Evolutionary conservation across 2,329 filamentous ascomycete genomes (phyloP), one percentile per base, ranked within the genome.

Genomic region (Aureobasidium sp.): DNA sequence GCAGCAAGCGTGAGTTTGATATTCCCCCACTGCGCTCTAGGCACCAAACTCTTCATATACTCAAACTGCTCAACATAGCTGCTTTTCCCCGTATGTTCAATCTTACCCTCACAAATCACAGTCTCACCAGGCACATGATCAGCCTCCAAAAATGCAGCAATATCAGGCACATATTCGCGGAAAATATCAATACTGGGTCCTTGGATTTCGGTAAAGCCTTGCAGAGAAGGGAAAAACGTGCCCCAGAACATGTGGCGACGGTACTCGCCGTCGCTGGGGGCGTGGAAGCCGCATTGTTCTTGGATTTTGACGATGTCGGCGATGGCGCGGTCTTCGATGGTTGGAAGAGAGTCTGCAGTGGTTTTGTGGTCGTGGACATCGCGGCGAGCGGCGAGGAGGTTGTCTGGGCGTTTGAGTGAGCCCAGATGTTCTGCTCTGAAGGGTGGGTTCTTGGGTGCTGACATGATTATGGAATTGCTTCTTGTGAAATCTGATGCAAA

Each of bases 181-280:
- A 82, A 86, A 65, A 83, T 81, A 45, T 79, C 77, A 2, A 75
- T 65, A 49, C 78, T 75, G 37, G 71, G 74, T 61, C 78, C 77
- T 44, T 71, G 70, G 53, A 84, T 75, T 69, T 82, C 79, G 22
- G 70, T 70, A 74, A 84, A 84, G 37, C 81, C 81, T 58, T 81
- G 77, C 17, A 83, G 74, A 17, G 77, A 78, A 47, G 80, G 77
- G 72, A 81, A 82, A 70, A 83, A 83, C 19, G 77, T 77, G 45
- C 81, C 81, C 79, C 80, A 82, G 72, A 83, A 83, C 79, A 82
- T 74, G 66, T 75, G 77, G 47, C 65, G 64, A 17, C 70, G 65
- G 67, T 87, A 89, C 72, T 89, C 86, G 68, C 87, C 86, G 64
- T 86, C 85, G 0, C 84, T 85, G 47, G 88, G 76, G 11, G 81